Evolutionary conservation across 2,329 filamentous ascomycete genomes (phyloP), one percentile per base, ranked within the genome.

Genomic region (Leptographium wingfieldii): DNA sequence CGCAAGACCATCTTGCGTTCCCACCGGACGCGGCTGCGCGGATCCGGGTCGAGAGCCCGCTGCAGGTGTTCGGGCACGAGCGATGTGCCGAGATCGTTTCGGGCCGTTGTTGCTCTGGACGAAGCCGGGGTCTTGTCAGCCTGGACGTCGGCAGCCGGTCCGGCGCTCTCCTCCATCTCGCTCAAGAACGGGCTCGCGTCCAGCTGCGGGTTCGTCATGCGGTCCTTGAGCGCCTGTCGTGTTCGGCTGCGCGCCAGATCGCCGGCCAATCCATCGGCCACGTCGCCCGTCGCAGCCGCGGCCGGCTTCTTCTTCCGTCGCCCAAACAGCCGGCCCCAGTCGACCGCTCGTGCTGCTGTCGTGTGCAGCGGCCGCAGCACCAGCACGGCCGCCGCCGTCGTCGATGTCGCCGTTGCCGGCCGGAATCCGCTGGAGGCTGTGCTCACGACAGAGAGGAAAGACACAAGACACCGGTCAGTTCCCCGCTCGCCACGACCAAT

Each of bases 1-100:
- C 87, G 83, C 59, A 92, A 87, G 49, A 95, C 82, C 80, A 92
- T 90, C 73, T 87, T 90, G 67, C 89, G 81, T 75, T 95, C 85
- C 84, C 88, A 96, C 61, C 85, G 80, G 59, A 84, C 76, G 61
- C 91, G 83, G 60, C 79, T 79, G 53, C 79, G 74, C 19, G 92
- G 91, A 65, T 87, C 82, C 5, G 94, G 94, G 71, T 96, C 87
- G 55, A 90, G 74, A 33, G 81, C 80, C 60, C 80, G 76, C 60
- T 81, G 80, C 76, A 88, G 81, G 66, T 79, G 79, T 46, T 77
- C 76, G 31, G 73, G 73, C 65, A 74, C 73, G 53, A 73, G 68
- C 49, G 75, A 74, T 16, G 67, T 65, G 60, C 69, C 67, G 31
- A 65, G 59, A 2, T 60, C 57, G 57, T 60, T 60, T 61, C 61